Base-by-base conservation (phyloP, 371 early-diverging fungal genomes). In the Mortierella sp. region DNA sequence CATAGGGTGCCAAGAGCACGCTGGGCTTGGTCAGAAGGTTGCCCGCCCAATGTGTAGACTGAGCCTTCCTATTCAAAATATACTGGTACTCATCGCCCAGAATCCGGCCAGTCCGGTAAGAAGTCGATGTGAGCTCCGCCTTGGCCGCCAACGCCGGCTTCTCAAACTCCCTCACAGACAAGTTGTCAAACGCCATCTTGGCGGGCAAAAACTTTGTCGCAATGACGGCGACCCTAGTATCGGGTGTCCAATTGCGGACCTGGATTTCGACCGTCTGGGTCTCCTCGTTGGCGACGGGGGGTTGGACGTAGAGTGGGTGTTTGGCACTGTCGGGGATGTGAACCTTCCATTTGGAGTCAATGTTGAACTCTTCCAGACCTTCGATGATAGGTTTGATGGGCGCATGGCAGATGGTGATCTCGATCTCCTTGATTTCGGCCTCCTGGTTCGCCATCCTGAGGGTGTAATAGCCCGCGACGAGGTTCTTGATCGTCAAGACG, bases 51-150 rank as follows among this genome's bases (percentile, higher is more conserved):
- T 92, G 91, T 13, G 88, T 89, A 1, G 88, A 69, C 54, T 88
- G 86, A 10, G 87, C 75, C 72, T 74, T 86, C 51, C 93, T 83
- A 28, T 92, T 90, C 69, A 93, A 44, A 9, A 93, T 89, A 71
- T 93, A 93, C 46, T 92, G 90, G 64, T 92, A 89, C 43, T 93
- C 93, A 71, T 93, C 92, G 13, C 92, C 88, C 1, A 93, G 72
- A 10, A 83, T 82, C 6, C 90, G 88, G 28, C 90, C 91, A 6
- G 82, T 77, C 28, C 55, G 43, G 16, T 46, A 81, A 31, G 34
- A 51, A 8, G 59, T 51, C 67, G 48, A 3, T 1, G 69, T 76
- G 21, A 43, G 57, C 31, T 79, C 73, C 0, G 71, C 75, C 14
- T 69, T 74, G 14, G 43, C 5, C 69, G 24, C 77, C 13, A 21